These are phyloP conservation scores for Cajanus cajan DNA, from an alignment of 306 rosid species.

Conservation along the genomic window DNA sequence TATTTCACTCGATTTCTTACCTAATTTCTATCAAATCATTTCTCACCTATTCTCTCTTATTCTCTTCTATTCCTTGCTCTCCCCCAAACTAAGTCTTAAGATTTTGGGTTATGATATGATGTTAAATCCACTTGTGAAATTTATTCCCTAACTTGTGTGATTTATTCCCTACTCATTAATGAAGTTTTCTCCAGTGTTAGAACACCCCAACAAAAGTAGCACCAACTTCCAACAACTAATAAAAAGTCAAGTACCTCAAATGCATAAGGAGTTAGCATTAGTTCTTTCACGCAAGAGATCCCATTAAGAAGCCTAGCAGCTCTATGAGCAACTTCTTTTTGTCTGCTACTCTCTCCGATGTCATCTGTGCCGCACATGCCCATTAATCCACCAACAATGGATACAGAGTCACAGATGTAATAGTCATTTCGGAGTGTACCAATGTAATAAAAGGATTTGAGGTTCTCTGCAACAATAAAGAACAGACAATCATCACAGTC, in stretches of 20 bases:
- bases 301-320: slow-evolving; percentile 12
- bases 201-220: not conserved
- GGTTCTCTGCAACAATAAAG: not conserved
- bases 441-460: not conserved
- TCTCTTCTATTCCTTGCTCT: no score
- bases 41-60: no score
- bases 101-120: no score
- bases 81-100: no score
- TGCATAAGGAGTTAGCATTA: slow-evolving; percentile 9
- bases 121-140: no score
- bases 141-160: no score
- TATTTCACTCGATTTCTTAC: no score
- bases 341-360: not conserved
- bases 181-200: no score
- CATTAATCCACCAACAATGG: not conserved
- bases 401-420: not conserved
- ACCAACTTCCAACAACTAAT: not conserved
- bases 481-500: not conserved
- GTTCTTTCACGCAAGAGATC: not conserved
- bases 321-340: slow-evolving; percentile 18
- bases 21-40: no score
- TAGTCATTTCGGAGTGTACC: slow-evolving; percentile 9
- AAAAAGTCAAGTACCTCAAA: slow-evolving; percentile 12
- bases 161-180: no score
- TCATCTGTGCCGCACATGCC: not conserved